Conservation (phyloP, 352 stramenopile species). For the Phytophthora citrophthora region DNA sequence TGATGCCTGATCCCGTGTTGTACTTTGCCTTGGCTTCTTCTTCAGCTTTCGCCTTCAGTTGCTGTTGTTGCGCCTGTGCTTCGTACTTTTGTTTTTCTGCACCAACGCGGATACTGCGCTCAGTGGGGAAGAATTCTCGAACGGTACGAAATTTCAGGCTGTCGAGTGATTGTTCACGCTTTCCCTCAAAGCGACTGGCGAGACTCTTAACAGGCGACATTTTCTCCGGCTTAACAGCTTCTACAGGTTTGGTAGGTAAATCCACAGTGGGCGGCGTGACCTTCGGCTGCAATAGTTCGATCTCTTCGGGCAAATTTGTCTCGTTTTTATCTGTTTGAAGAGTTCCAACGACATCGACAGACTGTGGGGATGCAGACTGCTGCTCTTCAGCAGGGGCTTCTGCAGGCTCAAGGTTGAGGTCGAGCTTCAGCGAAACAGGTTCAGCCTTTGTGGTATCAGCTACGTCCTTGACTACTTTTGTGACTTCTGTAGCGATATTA, state of each 20-base stretch:
- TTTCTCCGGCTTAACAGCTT: slow-evolving; percentile 19
- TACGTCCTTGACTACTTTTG: background rate
- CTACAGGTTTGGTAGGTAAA: background rate
- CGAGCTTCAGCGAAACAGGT: slow-evolving; percentile 16
- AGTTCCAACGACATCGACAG: background rate
- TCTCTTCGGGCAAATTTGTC: background rate
- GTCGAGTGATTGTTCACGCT: slow-evolving; percentile 43
- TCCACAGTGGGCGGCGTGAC: slow-evolving; percentile 13
- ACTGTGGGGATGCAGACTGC: background rate
- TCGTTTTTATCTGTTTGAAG: background rate
- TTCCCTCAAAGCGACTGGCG: slow-evolving; percentile 47
- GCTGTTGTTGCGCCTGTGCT: slow-evolving; percentile 36
- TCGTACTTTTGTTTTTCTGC: slow-evolving; percentile 50
- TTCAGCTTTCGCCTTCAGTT: slow-evolving; percentile 37
- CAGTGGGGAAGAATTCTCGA: slow-evolving; percentile 44
- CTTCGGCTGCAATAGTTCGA: slow-evolving; percentile 20
- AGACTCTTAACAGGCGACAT: slow-evolving; percentile 48
- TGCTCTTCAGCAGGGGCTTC: too few relatives aligned
- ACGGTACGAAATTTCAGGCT: slow-evolving; percentile 48
- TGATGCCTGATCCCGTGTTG: slow-evolving; percentile 20
- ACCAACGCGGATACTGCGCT: slow-evolving; percentile 41
- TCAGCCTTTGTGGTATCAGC: background rate
- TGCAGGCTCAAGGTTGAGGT: slow-evolving; percentile 8
- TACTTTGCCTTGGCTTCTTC: slow-evolving; percentile 42
- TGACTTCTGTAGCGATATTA: background rate